Percentiles rank a stretch among this genome's conserved stretches.
Conservation (phyloP, 73 alveolate genomes). For the Paramecium bursaria region DNA sequence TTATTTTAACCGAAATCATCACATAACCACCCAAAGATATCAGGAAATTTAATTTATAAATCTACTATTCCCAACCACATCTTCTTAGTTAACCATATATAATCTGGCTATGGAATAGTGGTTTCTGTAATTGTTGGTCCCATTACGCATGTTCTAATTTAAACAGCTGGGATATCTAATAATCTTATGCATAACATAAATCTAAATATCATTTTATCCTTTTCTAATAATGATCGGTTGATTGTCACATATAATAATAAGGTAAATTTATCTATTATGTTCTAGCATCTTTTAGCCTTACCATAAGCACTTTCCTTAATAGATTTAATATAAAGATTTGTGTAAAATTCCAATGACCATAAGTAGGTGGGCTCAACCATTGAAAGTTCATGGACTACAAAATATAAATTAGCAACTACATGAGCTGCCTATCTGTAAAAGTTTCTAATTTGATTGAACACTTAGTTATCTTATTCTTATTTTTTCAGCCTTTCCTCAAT, state of each 20-base stretch:
- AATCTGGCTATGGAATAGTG: constrained; percentile 85
- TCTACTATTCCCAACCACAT: constrained; percentile 93
- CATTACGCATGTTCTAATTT: constrained; percentile 89
- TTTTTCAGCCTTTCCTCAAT: constrained; percentile 75
- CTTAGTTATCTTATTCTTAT: constrained; percentile 68
- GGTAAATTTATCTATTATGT: constrained; percentile 77
- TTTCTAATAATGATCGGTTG: constrained; percentile 93
- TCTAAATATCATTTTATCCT: constrained; percentile 91
- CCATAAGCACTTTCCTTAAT: constrained; percentile 68
- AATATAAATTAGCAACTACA: constrained; percentile 82
- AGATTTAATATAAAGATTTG: constrained; percentile 69
- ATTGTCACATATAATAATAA: constrained; percentile 75
- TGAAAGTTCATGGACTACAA: constrained; percentile 81
- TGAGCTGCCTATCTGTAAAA: constrained; percentile 77
- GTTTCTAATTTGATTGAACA: constrained; percentile 73
- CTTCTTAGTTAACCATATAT: constrained; percentile 88
- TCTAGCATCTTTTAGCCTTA: constrained; percentile 69
- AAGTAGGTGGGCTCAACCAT: constrained; percentile 85
- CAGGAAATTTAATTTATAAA: constrained; percentile 89
- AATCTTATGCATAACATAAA: constrained; percentile 87
- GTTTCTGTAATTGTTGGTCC: constrained; percentile 87
- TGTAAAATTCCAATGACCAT: constrained; percentile 82
- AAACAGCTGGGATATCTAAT: constrained; percentile 75
- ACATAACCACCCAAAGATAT: constrained; percentile 54
- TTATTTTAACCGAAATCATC: constrained; percentile 50